Conservation (phyloP, 495 filamentous ascomycete species). For the Amniculicola lignicola region DNA sequence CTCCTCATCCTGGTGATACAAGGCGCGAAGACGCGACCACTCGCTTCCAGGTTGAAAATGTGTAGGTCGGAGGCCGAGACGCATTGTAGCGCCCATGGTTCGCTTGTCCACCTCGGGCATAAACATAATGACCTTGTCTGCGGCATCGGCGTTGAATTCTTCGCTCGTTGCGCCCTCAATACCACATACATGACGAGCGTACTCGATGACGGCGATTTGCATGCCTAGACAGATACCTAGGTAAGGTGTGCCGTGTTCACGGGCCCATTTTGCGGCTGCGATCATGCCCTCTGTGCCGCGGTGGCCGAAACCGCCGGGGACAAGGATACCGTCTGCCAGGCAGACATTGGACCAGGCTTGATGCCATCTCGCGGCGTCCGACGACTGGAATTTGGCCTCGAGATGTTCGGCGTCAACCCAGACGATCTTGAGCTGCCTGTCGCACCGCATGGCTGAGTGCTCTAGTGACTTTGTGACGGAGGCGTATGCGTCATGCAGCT, state of each 20-base stretch:
- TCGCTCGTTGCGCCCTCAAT: slow-evolving; percentile 59
- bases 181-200: slow-evolving; percentile 67
- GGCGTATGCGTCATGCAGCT: slow-evolving; percentile 79
- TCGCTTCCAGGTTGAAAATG: slow-evolving; percentile 74
- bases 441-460: slow-evolving; percentile 84
- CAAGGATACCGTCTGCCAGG: slow-evolving; percentile 63
- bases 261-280: slow-evolving; percentile 73
- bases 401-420: slow-evolving; percentile 84
- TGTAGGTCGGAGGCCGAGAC: slow-evolving; percentile 72
- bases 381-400: slow-evolving; percentile 57
- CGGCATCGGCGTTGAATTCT: slow-evolving; percentile 56
- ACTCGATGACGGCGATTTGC: slow-evolving; percentile 92
- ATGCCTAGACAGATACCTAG: slow-evolving; percentile 93
- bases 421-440: slow-evolving; percentile 71
- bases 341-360: slow-evolving; percentile 82
- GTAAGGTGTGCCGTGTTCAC: slow-evolving; percentile 75
- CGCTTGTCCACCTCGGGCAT: slow-evolving; percentile 85
- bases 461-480: slow-evolving; percentile 81
- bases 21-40: slow-evolving; percentile 70
- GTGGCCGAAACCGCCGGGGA: slow-evolving; percentile 81
- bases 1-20: slow-evolving; percentile 60
- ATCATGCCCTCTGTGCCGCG: slow-evolving; percentile 90
- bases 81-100: slow-evolving; percentile 87
- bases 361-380: slow-evolving; percentile 70
- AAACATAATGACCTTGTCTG: slow-evolving; percentile 68